These are phyloP conservation scores for Globisporangium lucens DNA, from an alignment of 352 stramenopile genomes.

Conservation along the genomic window DNA sequence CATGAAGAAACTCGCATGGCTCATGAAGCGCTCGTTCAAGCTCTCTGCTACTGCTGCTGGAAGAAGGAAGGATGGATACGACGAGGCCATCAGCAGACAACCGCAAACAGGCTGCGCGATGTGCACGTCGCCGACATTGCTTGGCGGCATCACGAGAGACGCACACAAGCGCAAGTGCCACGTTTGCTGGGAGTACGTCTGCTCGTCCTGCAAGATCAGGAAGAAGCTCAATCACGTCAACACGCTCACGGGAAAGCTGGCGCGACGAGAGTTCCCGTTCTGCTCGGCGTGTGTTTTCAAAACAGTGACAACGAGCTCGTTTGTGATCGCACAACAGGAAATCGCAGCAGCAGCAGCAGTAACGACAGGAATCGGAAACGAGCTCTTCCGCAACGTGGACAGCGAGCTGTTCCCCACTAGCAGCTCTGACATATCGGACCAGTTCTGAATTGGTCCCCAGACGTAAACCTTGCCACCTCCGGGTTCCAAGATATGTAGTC, in stretches of 20 bases:
- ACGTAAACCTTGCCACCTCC: not conserved
- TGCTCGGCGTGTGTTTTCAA: constrained; percentile 23
- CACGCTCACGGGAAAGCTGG: constrained; percentile 14
- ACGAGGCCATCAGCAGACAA: constrained; percentile 10
- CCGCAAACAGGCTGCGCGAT: constrained; percentile 12
- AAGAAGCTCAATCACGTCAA: constrained; percentile 23
- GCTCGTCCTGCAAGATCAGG: constrained; percentile 25
- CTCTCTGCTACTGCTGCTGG: constrained; percentile 3
- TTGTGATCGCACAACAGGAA: constrained; percentile 22
- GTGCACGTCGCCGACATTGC: constrained; percentile 5
- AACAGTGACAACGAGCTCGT: constrained; percentile 18
- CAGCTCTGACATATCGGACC: not conserved
- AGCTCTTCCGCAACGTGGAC: not conserved
- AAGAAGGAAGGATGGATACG: constrained; percentile 13
- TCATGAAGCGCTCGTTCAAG: constrained; percentile 14
- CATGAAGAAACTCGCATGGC: constrained; percentile 37
- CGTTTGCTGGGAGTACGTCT: constrained; percentile 26
- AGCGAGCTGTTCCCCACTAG: not conserved
- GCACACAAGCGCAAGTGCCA: constrained; percentile 23
- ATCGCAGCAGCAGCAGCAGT: constrained; percentile 1
- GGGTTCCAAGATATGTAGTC: not conserved
- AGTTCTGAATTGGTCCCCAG: not conserved
- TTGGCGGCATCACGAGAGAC: not conserved
- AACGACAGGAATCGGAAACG: no score
- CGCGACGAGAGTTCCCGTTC: constrained; percentile 21